These are phyloP conservation scores for Penicillium vulpinum DNA, from an alignment of 2,329 filamentous ascomycete species.

Conservation along the genomic window DNA sequence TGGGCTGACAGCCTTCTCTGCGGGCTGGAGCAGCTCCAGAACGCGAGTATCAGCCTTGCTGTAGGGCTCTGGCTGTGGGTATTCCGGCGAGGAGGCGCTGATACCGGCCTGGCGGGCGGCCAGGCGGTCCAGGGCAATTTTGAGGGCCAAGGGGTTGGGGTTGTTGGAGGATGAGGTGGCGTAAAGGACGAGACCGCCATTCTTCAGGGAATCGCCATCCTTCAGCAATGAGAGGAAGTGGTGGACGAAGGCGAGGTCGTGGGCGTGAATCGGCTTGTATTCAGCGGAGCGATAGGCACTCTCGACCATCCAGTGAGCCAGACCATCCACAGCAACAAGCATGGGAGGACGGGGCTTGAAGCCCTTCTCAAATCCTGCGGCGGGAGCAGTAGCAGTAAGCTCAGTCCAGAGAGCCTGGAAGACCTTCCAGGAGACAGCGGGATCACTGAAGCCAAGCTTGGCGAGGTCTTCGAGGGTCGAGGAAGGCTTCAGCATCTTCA, in stretches of 20 bases:
- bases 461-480: slow-evolving; percentile 68
- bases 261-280: slow-evolving; percentile 75
- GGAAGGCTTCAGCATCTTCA: slow-evolving; percentile 60
- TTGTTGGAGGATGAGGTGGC: slow-evolving; percentile 72
- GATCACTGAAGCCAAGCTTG: slow-evolving; percentile 68
- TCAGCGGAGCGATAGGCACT: slow-evolving; percentile 73
- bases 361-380: slow-evolving; percentile 46
- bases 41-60: slow-evolving; percentile 55
- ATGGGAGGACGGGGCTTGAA: slow-evolving; percentile 59
- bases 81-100: slow-evolving; percentile 39
- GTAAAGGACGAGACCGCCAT: slow-evolving; percentile 77
- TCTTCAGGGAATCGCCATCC: slow-evolving; percentile 51
- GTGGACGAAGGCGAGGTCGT: slow-evolving; percentile 75
- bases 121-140: slow-evolving; percentile 62
- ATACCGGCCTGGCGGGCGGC: slow-evolving; percentile 45
- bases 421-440: slow-evolving; percentile 75
- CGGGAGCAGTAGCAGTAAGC: slow-evolving; percentile 57
- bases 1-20: slow-evolving; percentile 32
- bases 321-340: slow-evolving; percentile 74
- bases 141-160: slow-evolving; percentile 64
- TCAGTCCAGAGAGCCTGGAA: slow-evolving; percentile 82
- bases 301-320: slow-evolving; percentile 76
- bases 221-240: slow-evolving; percentile 71
- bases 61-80: slow-evolving; percentile 55
- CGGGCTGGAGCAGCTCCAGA: slow-evolving; percentile 42